Percentiles rank a stretch among this genome's conserved stretches.
Evolutionary conservation across 2,329 filamentous ascomycete genomes (phyloP).

Genomic region (Blastomyces silverae): DNA sequence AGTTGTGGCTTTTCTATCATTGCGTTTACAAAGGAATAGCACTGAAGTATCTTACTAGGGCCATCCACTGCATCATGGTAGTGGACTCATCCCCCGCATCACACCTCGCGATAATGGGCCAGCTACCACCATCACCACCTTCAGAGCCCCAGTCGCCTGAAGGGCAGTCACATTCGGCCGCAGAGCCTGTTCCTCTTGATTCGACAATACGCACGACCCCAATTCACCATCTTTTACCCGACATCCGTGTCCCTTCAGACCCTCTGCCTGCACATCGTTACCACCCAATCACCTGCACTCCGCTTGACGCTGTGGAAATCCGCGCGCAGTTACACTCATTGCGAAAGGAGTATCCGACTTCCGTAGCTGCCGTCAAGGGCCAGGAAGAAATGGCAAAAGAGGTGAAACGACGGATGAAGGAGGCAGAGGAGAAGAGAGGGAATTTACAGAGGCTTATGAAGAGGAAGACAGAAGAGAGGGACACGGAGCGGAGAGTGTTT

Average conservation of each 20-base stretch:
- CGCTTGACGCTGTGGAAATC: conserved; percentile 30
- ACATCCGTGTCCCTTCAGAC: conserved; percentile 36
- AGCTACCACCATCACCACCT: conserved; percentile 33
- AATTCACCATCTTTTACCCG: conserved; percentile 36
- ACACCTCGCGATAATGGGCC: conserved; percentile 24
- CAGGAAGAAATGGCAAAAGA: conserved; percentile 36
- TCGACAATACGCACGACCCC: conserved; percentile 34
- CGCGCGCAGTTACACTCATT: conserved; percentile 31
- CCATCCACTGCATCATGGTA: background rate
- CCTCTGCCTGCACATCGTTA: conserved; percentile 33
- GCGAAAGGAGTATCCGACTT: conserved; percentile 33
- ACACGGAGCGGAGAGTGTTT: conserved; percentile 39
- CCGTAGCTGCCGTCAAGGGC: conserved; percentile 32
- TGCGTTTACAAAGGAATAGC: background rate
- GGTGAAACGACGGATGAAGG: conserved; percentile 34
- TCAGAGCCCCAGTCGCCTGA: conserved; percentile 27
- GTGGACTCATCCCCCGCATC: background rate
- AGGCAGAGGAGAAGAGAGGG: conserved; percentile 35
- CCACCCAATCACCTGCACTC: conserved; percentile 36
- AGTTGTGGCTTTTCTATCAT: background rate
- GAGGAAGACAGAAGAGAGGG: conserved; percentile 39
- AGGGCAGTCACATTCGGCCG: background rate
- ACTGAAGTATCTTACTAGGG: background rate
- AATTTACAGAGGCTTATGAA: conserved; percentile 38
- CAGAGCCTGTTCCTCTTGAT: conserved; percentile 30